These are phyloP conservation scores for Asclepias syriaca DNA, from an alignment of 257 asterid genomes.

Conservation along the genomic window DNA sequence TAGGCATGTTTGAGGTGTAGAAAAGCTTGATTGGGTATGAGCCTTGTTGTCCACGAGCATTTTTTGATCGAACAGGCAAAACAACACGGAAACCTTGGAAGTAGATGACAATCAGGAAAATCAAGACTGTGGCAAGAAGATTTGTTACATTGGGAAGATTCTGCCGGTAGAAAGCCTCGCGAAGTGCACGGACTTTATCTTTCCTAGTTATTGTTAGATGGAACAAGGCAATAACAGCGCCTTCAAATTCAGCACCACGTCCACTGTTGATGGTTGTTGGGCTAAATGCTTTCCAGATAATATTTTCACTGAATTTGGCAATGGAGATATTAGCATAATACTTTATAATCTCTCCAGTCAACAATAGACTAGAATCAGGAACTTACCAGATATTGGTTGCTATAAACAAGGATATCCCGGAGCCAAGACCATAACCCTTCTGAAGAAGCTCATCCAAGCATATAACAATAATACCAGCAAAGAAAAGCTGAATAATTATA, in stretches of 20 bases:
- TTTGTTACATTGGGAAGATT: constrained; percentile 84
- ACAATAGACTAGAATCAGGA: constrained; percentile 9
- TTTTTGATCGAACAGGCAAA: constrained; percentile 84
- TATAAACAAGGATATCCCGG: constrained; percentile 79
- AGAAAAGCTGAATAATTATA: constrained; percentile 70
- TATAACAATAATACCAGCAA: constrained; percentile 81
- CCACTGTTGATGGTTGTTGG: constrained; percentile 87
- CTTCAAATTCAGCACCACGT: constrained; percentile 89
- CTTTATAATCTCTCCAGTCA: background rate
- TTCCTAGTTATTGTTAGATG: constrained; percentile 74
- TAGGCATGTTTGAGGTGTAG: constrained; percentile 91
- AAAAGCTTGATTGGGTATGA: constrained; percentile 87
- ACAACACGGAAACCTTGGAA: constrained; percentile 93
- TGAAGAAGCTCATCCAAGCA: constrained; percentile 83
- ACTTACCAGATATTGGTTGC: constrained; percentile 78
- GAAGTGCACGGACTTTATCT: constrained; percentile 72
- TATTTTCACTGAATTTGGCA: constrained; percentile 51
- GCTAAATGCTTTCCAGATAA: constrained; percentile 86
- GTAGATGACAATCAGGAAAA: constrained; percentile 79
- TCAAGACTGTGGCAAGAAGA: constrained; percentile 75
- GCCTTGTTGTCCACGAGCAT: constrained; percentile 89
- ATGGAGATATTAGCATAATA: background rate
- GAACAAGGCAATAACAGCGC: constrained; percentile 82
- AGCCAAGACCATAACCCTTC: constrained; percentile 81
- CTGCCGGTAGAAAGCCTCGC: constrained; percentile 91